Evolutionary conservation across 371 early-diverging fungal species (phyloP), one percentile per base, ranked within the genome.

Genomic region (Synchytrium microbalum): DNA sequence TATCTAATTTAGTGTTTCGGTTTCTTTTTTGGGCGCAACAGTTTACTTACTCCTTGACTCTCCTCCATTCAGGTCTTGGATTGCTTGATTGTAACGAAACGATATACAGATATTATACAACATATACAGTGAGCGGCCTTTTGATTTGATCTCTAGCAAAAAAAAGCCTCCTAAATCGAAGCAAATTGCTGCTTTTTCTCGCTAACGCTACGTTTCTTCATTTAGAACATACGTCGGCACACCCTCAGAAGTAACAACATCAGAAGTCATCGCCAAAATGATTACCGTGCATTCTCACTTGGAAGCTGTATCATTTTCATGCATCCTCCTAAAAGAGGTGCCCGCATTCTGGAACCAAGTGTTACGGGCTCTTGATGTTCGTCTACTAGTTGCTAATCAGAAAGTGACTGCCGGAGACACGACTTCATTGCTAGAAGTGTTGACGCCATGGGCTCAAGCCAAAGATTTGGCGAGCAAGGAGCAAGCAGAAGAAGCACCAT

Each of bases 1-100:
- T 61, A 46, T 31, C 19, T 28, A 60, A 27, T 2, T 57, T 57
- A 19, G n/a, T n/a, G n/a, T n/a, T n/a, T n/a, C n/a, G n/a, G n/a
- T n/a, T n/a, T n/a, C n/a, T n/a, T n/a, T n/a, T n/a, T n/a, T n/a
- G n/a, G n/a, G n/a, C n/a, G n/a, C n/a, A n/a, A n/a, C n/a, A n/a
- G n/a, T n/a, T n/a, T n/a, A n/a, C n/a, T n/a, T n/a, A n/a, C n/a
- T n/a, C n/a, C n/a, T n/a, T n/a, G n/a, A n/a, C n/a, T 38, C 46
- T 5, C 19, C 19, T 38, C 19, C 10, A 38, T 38, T 5, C 46
- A 38, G 46, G 46, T 38, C 19, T 38, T 38, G 46, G 46, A 38
- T 19, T 38, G 46, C 19, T 19, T 38, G 46, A 19, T 38, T 10
- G 46, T 38, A 5, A 38, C 46, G 46, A 5, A 38, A 38, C 46